Base-by-base conservation (phyloP, 352 stramenopile genomes). In the Bremia lactucae region DNA sequence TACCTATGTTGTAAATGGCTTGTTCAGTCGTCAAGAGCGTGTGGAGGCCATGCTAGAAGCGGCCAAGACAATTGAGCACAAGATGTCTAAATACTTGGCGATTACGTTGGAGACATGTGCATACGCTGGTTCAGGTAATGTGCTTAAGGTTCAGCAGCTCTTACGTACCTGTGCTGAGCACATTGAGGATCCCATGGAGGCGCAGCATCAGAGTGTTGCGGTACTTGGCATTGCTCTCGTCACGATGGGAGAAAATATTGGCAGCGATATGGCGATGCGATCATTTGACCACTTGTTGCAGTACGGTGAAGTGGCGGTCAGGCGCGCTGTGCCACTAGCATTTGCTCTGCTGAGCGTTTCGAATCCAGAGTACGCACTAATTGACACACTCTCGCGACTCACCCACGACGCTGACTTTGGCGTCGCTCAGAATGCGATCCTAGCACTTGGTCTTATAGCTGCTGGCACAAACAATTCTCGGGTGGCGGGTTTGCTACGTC, bases 391-490 rank as follows among this genome's bases (percentile, higher is more conserved):
- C 10, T 99, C 95, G 20, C 87, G 96, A 42, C 76, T 99, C 51
- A 98, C 93, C 8, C 96, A 99, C 65, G 96, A 99, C 59, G 79
- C 83, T 16, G 96, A 99, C 59, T 61, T 77, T 4, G 90, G 97
- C 50, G 94, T 98, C 22, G 92, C 95, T 18, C 95, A 98, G 72
- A 97, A 93, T 48, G 96, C 96, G 4, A 98, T 99, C 46, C 63
- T 99, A 28, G 93, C 82, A 16, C 81, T 99, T 46, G 96, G 96
- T 19, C 64, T 99, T 23, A 79, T 98, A 22, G 94, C 91, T 36
- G 95, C 96, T 25, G 96, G 96, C 31, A 98, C 96, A n/a, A 99
- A 99, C 68, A 99, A 99, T 68, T 98, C 92, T 28, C 85, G 96
- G 18, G 93, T 99, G 36, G 96, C 96, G 14, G 94, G 95, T 46